Base-by-base conservation (phyloP, 352 stramenopile genomes). In the Phytophthora boehmeriae region DNA sequence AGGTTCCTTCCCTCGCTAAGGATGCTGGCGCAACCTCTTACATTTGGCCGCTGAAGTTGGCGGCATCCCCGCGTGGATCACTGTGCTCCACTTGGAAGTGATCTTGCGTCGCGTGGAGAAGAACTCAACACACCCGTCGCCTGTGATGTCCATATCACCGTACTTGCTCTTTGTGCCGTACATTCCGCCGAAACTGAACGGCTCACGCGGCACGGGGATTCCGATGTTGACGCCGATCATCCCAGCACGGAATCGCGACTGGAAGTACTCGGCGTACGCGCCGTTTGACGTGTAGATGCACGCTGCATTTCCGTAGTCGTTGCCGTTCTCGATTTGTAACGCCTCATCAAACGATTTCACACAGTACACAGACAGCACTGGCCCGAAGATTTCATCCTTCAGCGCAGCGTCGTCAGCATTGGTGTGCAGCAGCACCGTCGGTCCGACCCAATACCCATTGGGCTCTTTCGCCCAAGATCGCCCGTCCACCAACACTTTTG, bases 141-240 rank as follows among this genome's bases (percentile, higher is more conserved):
- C 96, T 8, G 97, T 99, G 50, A 99, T 99, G 70, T 99, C 97
- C 85, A 98, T 98, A 64, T 99, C 95, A 34, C 97, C 97, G 63
- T 92, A 99, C 65, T 99, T 99, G 76, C 89, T 98, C 61, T 90
- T 88, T 11, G 96, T 99, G 32, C 96, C 96, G 71, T 98, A 99
- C 54, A 99, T 76, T 4, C 97, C 97, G 42, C 97, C 97, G 71
- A 99, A 99, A 28, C 89, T 96, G 75, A 99, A 99, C 2, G 96
- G 96, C 61, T 98, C 95, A 13, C 95, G 80, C 17, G 96, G 95
- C 19, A 98, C 96, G 2, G 92, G n/a, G 36, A 98, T 97, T 23
- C 96, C 96, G 64, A 99, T 95, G 71, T 99, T 99, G 35, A 99
- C 84, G 13, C 97, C 97, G 56, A 98, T 92, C 94, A 98, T 98